Conservation (phyloP, 2,329 filamentous ascomycete genomes). For the Laburnicola sp. region DNA sequence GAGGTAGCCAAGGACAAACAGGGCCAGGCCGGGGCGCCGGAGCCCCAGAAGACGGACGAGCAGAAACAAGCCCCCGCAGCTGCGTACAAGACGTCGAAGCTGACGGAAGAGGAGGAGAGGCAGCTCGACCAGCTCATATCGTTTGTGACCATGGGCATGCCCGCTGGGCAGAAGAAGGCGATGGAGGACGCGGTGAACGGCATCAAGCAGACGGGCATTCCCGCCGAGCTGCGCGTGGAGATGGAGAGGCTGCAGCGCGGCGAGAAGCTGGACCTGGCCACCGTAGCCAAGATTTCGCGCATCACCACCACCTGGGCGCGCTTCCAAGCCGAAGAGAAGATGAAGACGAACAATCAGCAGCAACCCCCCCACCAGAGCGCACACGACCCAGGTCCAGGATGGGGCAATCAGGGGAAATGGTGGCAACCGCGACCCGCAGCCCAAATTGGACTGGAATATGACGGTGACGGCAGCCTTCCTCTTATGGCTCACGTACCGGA, state of each 20-base stretch:
- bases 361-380: conserved; percentile 49
- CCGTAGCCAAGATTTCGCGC: conserved; percentile 63
- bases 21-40: conserved; percentile 35
- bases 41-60: conserved; percentile 47
- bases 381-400: conserved; percentile 52
- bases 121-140: conserved; percentile 61
- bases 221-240: conserved; percentile 67
- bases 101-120: conserved; percentile 61
- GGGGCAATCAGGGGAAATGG: conserved; percentile 30
- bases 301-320: conserved; percentile 61
- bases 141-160: conserved; percentile 61
- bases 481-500: conserved; percentile 61
- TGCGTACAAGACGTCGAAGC: conserved; percentile 45
- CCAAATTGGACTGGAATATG: conserved; percentile 55
- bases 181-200: conserved; percentile 64
- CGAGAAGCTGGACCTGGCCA: conserved; percentile 55
- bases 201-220: conserved; percentile 70
- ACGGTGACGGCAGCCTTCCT: conserved; percentile 62
- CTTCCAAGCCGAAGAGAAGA: conserved; percentile 50
- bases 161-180: conserved; percentile 62
- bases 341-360: conserved; percentile 31
- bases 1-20: conserved; percentile 29
- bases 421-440: conserved; percentile 18
- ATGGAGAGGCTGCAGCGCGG: conserved; percentile 59
- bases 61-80: conserved; percentile 42